Percentiles rank a stretch among this genome's conserved stretches.
Conservation (phyloP, 2,329 filamentous ascomycete genomes). For the Aspergillus pseudoglaucus region DNA sequence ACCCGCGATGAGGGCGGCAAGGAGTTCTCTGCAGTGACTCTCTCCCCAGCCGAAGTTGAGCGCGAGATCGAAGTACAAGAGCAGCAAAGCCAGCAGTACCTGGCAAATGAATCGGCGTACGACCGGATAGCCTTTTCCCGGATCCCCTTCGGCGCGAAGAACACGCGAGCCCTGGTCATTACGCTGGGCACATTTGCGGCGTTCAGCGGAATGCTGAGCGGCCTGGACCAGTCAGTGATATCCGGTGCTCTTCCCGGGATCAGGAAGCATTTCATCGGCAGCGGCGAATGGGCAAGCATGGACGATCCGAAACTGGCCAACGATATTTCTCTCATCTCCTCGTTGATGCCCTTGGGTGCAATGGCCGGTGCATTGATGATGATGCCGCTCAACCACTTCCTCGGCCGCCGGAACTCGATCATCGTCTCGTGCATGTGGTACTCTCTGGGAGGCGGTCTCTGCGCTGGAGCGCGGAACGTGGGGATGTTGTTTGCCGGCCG, state of each 20-base stretch:
- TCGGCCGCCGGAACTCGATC: conserved; percentile 62
- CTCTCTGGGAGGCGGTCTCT: conserved; percentile 62
- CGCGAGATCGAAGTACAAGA: not conserved
- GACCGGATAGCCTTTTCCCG: not conserved
- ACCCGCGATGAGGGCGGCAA: not conserved
- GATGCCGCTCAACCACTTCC: conserved; percentile 60
- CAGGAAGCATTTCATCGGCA: conserved; percentile 44
- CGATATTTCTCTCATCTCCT: conserved; percentile 61
- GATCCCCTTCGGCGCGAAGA: not conserved
- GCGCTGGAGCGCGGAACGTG: conserved; percentile 62
- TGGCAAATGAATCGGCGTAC: not conserved
- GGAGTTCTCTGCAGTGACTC: not conserved
- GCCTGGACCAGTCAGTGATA: conserved; percentile 67
- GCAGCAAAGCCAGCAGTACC: not conserved
- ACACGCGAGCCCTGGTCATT: conserved; percentile 20
- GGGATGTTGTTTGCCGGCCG: conserved; percentile 65
- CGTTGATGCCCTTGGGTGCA: conserved; percentile 65
- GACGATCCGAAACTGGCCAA: conserved; percentile 12
- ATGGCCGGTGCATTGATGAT: conserved; percentile 64
- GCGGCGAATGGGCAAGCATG: not conserved
- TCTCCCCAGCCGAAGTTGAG: not conserved
- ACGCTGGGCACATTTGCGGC: conserved; percentile 62
- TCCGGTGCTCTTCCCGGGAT: conserved; percentile 60
- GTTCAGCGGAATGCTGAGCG: conserved; percentile 66
- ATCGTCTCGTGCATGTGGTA: conserved; percentile 64